Percentiles rank a stretch among this genome's conserved stretches.
phyloP scores from a whole-genome alignment of 2,329 filamentous ascomycete species.

The Setomelanomma holmii region DNA sequence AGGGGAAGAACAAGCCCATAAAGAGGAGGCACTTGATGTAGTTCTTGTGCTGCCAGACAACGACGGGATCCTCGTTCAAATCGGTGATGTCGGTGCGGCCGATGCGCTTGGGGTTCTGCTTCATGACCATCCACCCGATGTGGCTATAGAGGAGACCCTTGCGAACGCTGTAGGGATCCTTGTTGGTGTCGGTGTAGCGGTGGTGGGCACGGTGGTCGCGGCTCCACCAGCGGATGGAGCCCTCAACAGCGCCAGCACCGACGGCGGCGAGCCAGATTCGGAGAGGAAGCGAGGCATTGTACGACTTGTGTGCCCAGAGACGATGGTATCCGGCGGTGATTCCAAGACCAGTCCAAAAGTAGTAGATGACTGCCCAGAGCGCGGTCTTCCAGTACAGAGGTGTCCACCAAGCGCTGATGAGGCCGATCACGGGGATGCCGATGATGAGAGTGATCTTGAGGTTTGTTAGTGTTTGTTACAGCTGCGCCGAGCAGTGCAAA shows the following conservation, averaged over 20 bases:
- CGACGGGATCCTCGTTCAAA: slow-evolving; percentile 59
- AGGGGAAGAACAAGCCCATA: slow-evolving; percentile 58
- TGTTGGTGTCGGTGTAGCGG: slow-evolving; percentile 61
- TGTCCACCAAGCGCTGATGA: slow-evolving; percentile 80
- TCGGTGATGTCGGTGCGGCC: slow-evolving; percentile 61
- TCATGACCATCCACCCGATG: slow-evolving; percentile 62
- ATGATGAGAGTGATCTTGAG: slow-evolving; percentile 82
- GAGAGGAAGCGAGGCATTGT: slow-evolving; percentile 54
- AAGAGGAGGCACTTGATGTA: slow-evolving; percentile 57
- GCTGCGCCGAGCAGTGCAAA: background rate
- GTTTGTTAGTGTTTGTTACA: slow-evolving; percentile 15
- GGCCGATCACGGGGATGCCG: slow-evolving; percentile 76
- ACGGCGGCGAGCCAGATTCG: slow-evolving; percentile 58
- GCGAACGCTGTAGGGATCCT: slow-evolving; percentile 61
- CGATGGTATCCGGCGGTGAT: slow-evolving; percentile 68
- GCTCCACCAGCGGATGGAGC: slow-evolving; percentile 60
- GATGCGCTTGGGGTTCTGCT: slow-evolving; percentile 61
- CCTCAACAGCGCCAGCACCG: slow-evolving; percentile 58
- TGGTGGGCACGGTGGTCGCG: slow-evolving; percentile 60
- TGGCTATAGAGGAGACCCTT: slow-evolving; percentile 61
- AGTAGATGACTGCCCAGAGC: slow-evolving; percentile 78
- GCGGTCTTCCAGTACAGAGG: slow-evolving; percentile 76
- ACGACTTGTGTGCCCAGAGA: slow-evolving; percentile 70
- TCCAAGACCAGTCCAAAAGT: slow-evolving; percentile 83
- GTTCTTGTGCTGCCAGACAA: slow-evolving; percentile 59